These are phyloP conservation scores for Leishmania braziliensis DNA, from an alignment of 208 protist species.

Conservation along the genomic window DNA sequence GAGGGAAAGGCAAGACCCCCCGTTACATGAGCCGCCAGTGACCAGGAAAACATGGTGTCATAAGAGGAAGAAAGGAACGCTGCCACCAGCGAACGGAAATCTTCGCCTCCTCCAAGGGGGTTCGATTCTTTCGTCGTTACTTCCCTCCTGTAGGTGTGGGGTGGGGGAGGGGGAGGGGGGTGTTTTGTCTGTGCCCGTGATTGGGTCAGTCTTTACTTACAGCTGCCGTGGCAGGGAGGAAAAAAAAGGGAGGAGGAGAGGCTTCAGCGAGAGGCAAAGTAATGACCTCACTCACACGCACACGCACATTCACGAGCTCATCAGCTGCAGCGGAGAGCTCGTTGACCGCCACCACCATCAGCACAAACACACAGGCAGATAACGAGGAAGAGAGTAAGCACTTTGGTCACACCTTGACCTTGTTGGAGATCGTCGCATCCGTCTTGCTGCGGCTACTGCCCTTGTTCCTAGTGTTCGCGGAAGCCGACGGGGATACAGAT, in stretches of 20 bases:
- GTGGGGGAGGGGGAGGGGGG: no score
- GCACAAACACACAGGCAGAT: not conserved
- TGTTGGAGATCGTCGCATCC: not conserved
- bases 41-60: not conserved
- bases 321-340: not conserved
- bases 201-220: conserved; percentile 6
- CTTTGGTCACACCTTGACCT: conserved; percentile 12
- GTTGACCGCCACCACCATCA: not conserved
- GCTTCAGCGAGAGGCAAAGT: not conserved
- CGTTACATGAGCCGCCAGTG: not conserved
- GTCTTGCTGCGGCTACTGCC: conserved; percentile 6
- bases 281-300: not conserved
- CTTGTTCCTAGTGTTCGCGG: not conserved
- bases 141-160: no score
- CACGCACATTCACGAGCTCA: not conserved
- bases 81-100: not conserved
- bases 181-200: not conserved
- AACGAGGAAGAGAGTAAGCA: not conserved
- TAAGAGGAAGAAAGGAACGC: not conserved
- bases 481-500: conserved; percentile 1
- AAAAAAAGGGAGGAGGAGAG: not conserved
- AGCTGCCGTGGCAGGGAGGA: not conserved
- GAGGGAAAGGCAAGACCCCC: not conserved
- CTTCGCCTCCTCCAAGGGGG: no score
- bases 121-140: no score